These are phyloP conservation scores for Tilletia caries DNA, from an alignment of 1,284 basidiomycete species.

Conservation along the genomic window DNA sequence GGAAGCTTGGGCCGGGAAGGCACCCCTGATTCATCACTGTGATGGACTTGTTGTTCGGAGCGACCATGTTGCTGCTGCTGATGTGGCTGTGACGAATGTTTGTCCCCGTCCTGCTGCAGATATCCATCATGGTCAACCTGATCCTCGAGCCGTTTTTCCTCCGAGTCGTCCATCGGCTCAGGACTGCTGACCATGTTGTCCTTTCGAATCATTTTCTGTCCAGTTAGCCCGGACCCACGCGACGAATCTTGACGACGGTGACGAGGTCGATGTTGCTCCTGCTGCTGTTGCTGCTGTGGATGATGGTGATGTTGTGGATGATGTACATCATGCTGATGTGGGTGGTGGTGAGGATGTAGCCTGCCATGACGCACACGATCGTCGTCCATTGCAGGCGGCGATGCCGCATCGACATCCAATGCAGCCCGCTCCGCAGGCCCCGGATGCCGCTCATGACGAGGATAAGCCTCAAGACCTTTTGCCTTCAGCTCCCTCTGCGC, in stretches of 20 bases:
- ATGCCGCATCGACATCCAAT: too few species aligned
- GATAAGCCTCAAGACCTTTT: not conserved
- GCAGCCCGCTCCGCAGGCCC: not conserved
- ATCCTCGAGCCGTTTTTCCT: not conserved
- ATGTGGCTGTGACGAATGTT: too few species aligned
- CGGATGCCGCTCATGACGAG: not conserved
- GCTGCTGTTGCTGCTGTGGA: not conserved
- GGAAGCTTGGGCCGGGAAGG: too few species aligned
- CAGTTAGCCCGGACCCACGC: not conserved
- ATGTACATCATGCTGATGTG: not conserved
- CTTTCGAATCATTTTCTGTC: constrained; percentile 5
- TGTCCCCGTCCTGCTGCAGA: not conserved
- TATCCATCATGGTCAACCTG: constrained; percentile 4
- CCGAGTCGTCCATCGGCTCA: not conserved
- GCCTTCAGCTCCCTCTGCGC: not conserved
- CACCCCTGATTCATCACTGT: too few species aligned
- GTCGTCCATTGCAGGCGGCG: not conserved
- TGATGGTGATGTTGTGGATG: not conserved
- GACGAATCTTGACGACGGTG: not conserved
- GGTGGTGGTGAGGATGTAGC: not conserved
- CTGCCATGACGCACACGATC: not conserved
- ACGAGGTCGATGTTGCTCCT: not conserved
- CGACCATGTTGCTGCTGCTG: too few species aligned
- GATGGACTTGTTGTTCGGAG: too few species aligned
- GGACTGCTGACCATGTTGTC: constrained; percentile 2